Evolutionary conservation across 2,329 filamentous ascomycete genomes (phyloP).

Genomic region (Ascochyta pisi): DNA sequence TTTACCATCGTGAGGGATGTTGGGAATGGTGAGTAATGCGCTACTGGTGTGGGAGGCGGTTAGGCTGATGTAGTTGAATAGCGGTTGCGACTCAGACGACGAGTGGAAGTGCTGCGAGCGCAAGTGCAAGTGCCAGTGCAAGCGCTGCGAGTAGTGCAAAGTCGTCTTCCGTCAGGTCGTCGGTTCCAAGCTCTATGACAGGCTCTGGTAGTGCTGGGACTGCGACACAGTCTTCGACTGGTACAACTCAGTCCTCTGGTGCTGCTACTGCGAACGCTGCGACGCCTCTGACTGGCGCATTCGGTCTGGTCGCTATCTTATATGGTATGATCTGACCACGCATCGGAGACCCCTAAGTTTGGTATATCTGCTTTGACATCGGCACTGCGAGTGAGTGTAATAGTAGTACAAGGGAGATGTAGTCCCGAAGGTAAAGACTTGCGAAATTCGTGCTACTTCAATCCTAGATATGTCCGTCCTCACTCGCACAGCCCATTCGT

Average conservation of each 20-base stretch:
- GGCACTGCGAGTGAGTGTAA: not conserved
- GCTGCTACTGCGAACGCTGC: constrained; percentile 9
- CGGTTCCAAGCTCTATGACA: constrained; percentile 4
- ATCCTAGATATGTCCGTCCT: not conserved
- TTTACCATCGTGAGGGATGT: constrained; percentile 19
- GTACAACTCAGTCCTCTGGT: constrained; percentile 3
- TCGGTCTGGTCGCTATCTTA: constrained; percentile 14
- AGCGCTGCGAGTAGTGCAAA: constrained; percentile 4
- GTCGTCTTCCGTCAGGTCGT: constrained; percentile 2
- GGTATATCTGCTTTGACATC: not conserved
- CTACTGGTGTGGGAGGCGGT: not conserved
- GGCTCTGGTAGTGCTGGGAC: constrained; percentile 2
- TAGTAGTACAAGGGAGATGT: not conserved
- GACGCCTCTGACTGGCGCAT: constrained; percentile 9
- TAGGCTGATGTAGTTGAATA: not conserved
- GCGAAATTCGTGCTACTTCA: not conserved
- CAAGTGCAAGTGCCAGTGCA: not conserved
- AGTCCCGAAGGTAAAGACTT: not conserved
- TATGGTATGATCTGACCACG: constrained; percentile 6
- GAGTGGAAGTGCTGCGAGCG: not conserved
- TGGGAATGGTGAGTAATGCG: constrained; percentile 12
- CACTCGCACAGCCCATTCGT: not conserved
- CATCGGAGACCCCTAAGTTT: not conserved
- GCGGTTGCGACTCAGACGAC: constrained; percentile 3
- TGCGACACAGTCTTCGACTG: constrained; percentile 12